phyloP scores from a whole-genome alignment of 352 stramenopile genomes.

The Pythium phragmitis region DNA sequence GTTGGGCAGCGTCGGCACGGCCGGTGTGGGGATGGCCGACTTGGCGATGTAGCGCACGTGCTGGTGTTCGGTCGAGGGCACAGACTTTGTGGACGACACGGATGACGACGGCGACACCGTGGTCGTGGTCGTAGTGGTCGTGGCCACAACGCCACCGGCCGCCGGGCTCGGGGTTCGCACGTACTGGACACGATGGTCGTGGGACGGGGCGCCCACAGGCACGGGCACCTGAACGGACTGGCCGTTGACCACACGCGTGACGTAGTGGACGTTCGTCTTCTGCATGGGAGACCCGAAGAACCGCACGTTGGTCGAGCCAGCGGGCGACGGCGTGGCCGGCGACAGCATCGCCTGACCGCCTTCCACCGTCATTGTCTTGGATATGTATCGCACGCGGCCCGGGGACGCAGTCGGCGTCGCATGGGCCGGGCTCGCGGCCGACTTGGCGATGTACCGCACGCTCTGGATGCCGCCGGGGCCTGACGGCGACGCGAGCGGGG shows the following conservation, averaged over 20 bases:
- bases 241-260: constrained; percentile 18
- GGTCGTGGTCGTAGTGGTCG: neutral
- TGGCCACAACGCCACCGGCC: neutral
- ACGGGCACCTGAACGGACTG: constrained; percentile 19
- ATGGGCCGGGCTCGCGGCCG: neutral
- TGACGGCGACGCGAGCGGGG: constrained; percentile 1
- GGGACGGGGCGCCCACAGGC: constrained; percentile 4
- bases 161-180: neutral
- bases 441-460: constrained; percentile 13
- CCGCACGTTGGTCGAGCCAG: constrained; percentile 6
- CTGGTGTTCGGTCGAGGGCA: constrained; percentile 3
- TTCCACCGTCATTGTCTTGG: neutral
- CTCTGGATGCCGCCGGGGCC: neutral
- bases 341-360: constrained; percentile 7
- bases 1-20: neutral
- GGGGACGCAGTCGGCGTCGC: neutral
- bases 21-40: neutral
- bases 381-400: constrained; percentile 1
- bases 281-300: constrained; percentile 13
- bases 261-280: constrained; percentile 14
- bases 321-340: constrained; percentile 1
- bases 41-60: constrained; percentile 22
- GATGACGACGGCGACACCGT: constrained; percentile 9
- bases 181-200: constrained; percentile 20
- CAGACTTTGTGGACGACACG: neutral